Evolutionary conservation across 176 grass and related monocot genomes (phyloP).

Genomic region (Triticum urartu): DNA sequence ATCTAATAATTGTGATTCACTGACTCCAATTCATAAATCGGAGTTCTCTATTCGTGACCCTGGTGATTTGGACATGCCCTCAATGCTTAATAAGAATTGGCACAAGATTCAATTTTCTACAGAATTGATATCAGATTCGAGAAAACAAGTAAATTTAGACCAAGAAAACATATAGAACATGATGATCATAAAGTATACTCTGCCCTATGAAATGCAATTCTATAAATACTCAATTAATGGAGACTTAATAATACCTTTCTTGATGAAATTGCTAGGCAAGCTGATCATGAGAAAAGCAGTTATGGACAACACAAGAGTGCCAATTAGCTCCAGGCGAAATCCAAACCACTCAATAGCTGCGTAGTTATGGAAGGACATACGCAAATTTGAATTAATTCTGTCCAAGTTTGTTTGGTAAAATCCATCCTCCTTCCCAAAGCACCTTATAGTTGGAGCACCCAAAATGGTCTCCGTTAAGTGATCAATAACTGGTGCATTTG

Average conservation of each 20-base stretch:
- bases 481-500: conserved; percentile 86
- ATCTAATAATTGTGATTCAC: too few relatives aligned
- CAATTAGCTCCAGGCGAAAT: conserved; percentile 87
- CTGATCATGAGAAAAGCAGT: conserved; percentile 92
- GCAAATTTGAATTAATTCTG: conserved; percentile 81
- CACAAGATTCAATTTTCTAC: background rate
- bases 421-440: conserved; percentile 69
- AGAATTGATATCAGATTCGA: background rate
- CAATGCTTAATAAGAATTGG: background rate
- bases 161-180: too few relatives aligned
- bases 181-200: background rate
- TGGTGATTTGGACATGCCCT: background rate
- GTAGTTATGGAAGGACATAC: conserved; percentile 87
- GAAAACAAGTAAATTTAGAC: background rate
- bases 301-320: conserved; percentile 71
- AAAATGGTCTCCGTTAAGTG: conserved; percentile 88
- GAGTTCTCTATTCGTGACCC: too few relatives aligned
- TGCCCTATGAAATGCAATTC: background rate
- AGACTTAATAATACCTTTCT: conserved; percentile 65
- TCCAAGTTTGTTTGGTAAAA: conserved; percentile 74
- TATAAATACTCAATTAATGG: background rate
- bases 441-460: conserved; percentile 75
- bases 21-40: too few relatives aligned
- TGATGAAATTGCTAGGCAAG: conserved; percentile 84
- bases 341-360: conserved; percentile 85